phyloP scores from a whole-genome alignment of 306 rosid species.

The Quercus dentata region DNA sequence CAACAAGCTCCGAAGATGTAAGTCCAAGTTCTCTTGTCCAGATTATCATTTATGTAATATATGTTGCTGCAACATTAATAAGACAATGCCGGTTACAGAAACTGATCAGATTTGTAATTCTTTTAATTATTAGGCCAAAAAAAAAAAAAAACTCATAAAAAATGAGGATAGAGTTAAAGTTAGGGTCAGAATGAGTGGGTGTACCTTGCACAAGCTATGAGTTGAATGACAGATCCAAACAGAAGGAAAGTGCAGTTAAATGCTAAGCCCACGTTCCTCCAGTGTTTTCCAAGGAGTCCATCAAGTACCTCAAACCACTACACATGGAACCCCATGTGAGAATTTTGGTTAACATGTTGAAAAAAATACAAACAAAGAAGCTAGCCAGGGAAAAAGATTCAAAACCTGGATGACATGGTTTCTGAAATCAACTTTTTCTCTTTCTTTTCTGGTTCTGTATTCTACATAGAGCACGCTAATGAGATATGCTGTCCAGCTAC shows the following conservation, averaged over 20 bases:
- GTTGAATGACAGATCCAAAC: conserved; percentile 99
- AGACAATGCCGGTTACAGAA: background rate
- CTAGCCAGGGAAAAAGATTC: background rate
- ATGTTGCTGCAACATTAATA: conserved; percentile 60
- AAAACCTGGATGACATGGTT: conserved; percentile 92
- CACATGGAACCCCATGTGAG: conserved; percentile 26
- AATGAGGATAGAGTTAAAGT: conserved; percentile 21
- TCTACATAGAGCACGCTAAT: conserved; percentile 89
- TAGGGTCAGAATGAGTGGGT: conserved; percentile 24
- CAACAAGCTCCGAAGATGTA: conserved; percentile 98
- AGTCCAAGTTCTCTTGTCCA: conserved; percentile 99
- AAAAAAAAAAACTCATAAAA: background rate
- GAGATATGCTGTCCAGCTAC: conserved; percentile 98
- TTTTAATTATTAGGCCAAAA: background rate
- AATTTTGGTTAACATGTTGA: background rate
- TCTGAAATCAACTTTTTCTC: conserved; percentile 91
- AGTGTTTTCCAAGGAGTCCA: conserved; percentile 91
- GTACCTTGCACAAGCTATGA: conserved; percentile 99
- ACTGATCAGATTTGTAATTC: background rate
- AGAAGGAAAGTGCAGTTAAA: conserved; percentile 98
- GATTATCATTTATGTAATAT: conserved; percentile 92
- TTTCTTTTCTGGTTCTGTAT: conserved; percentile 93
- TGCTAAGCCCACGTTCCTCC: conserved; percentile 99
- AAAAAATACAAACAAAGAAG: too few species aligned
- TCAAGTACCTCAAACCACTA: conserved; percentile 99